Base-by-base conservation (phyloP, 2,329 filamentous ascomycete genomes). In the Reticulascus tulasneorum region DNA sequence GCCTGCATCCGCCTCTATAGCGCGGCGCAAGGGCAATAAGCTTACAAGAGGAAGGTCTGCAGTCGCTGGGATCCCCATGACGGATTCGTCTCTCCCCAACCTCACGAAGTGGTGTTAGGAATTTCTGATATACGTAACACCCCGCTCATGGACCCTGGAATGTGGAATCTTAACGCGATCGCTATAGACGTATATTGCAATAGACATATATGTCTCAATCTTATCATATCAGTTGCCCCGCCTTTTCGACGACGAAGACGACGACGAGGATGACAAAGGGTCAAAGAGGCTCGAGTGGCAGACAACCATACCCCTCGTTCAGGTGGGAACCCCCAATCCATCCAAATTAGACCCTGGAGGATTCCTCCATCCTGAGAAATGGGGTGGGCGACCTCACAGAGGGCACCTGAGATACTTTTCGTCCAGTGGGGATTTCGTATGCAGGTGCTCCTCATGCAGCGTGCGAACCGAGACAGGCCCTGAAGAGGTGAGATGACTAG, bases 401-500 rank as follows among this genome's bases (percentile, higher is more conserved):
- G n/a, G 25, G 13, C 30, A 9, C 7, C 15, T 24, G 16, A 10
- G 23, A 9, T n/a, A n/a, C n/a, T n/a, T n/a, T n/a, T n/a, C n/a
- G n/a, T n/a, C n/a, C n/a, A n/a, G n/a, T n/a, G n/a, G 15, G 16
- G 16, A 28, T 37, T 23, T 22, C 17, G 16, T 30, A 21, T 16
- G 22, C 29, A 38, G 29, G 29, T 12, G 17, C 25, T 22, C 6
- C 17, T 29, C 31, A 37, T 40, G 23, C 27, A 22, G 23, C 22
- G 17, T 17, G 12, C 24, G 9, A 23, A 20, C 22, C 26, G 26
- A 29, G 22, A 29, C n/a, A 29, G 36, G n/a, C 18, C 19, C n/a
- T n/a, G 7, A 15, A 11, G 22, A n/a, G 10, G 13, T 18, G 15
- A 12, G 16, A 22, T 22, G 32, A 22, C 29, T 32, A 22, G 21